Evolutionary conservation across 371 early-diverging fungal species (phyloP), one percentile per base, ranked within the genome.

Genomic region (Mucor plumbeus): DNA sequence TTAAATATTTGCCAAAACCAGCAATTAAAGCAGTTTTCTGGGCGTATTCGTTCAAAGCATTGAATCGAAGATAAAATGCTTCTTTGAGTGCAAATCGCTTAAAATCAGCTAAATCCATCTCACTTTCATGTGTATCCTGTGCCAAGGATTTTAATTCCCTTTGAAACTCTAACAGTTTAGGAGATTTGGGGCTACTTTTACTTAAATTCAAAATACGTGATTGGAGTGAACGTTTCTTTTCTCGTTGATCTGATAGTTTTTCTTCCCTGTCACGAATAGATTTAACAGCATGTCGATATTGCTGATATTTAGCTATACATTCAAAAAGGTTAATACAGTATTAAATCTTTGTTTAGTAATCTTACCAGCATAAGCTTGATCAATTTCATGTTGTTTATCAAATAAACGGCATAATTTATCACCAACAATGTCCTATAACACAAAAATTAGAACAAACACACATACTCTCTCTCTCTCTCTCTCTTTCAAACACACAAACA

Each of bases 1-100:
- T 75, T 35, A 83, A 71, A 35, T 83, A 83, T 64, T 78, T 80
- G 14, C 80, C 84, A 70, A 83, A 83, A 8, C 84, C 84, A 17
- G 84, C 81, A 58, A 83, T 70, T 34, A 83, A 68, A 2, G 78
- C 71, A 5, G 72, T 65, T 64, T 83, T 83, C 58, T 81, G 77
- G 4, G 81, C 81, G 70, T 75, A 77, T 36, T 81, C 84, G 41
- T 68, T 67, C 74, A 81, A 68, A 5, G 84, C 81, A 64, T 83
- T 83, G 50, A 83, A 79, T n/a, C 81, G 75, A 43, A 81, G 53
- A 58, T 83, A 83, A 57, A 83, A 81, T 1, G 84, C 84, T 59
- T 83, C 84, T 19, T 77, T 78, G 4, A 83, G 39, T 1, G 84
- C 84, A 69, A 81, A 81, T 39, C 84, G 76, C 59, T 83, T 83